These are phyloP conservation scores for Litchi chinensis DNA, from an alignment of 345 rosid species.

Conservation along the genomic window DNA sequence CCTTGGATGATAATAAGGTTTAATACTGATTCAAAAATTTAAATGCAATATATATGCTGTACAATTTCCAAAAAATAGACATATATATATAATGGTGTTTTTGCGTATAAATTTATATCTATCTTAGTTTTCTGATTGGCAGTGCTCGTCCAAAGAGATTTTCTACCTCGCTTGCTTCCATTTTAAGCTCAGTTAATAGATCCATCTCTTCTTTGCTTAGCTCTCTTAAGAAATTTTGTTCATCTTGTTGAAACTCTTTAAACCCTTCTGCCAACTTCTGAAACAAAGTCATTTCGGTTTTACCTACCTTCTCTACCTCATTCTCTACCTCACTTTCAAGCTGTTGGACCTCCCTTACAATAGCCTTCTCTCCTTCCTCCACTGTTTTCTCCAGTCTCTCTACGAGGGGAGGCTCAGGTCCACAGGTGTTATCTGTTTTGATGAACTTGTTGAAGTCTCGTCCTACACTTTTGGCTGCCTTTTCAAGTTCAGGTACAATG, in stretches of 20 bases:
- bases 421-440: conserved; percentile 73
- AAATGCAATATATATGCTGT: neutral
- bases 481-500: conserved; percentile 82
- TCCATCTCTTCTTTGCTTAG: conserved; percentile 84
- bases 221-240: conserved; percentile 60
- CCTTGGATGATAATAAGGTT: neutral
- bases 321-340: conserved; percentile 57
- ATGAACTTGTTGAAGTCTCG: conserved; percentile 75
- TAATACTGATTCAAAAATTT: neutral
- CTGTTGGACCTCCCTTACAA: conserved; percentile 73
- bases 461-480: conserved; percentile 76
- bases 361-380: conserved; percentile 76
- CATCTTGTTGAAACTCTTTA: conserved; percentile 64
- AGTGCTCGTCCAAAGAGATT: conserved; percentile 73
- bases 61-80: conserved; percentile 8
- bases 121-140: conserved; percentile 76
- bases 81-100: neutral
- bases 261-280: conserved; percentile 80
- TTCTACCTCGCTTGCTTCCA: conserved; percentile 87
- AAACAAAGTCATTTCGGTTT: conserved; percentile 67
- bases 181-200: conserved; percentile 58
- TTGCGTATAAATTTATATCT: conserved; percentile 17
- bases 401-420: conserved; percentile 90
- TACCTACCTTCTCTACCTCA: conserved; percentile 60
- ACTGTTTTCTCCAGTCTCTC: conserved; percentile 91